phyloP scores from a whole-genome alignment of 2,329 filamentous ascomycete genomes.

The Emergomyces orientalis region DNA sequence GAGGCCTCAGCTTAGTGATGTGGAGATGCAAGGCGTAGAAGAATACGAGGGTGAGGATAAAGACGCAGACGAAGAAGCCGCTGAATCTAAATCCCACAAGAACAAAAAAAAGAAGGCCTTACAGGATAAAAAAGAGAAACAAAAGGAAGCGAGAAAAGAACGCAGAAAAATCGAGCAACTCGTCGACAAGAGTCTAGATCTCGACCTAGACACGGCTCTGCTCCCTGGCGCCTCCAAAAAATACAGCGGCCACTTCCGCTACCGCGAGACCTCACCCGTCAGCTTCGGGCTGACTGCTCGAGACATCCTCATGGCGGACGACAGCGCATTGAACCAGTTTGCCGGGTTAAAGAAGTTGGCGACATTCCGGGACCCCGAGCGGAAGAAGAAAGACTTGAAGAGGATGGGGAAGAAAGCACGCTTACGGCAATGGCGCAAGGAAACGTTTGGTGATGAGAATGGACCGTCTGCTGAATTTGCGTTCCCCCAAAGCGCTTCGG shows the following conservation, averaged over 20 bases:
- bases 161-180: conserved; percentile 76
- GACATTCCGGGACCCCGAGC: conserved; percentile 74
- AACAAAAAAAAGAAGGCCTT: conserved; percentile 34
- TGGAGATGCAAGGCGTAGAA: conserved; percentile 33
- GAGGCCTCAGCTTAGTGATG: conserved; percentile 47
- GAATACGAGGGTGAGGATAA: conserved; percentile 29
- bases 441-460: conserved; percentile 55
- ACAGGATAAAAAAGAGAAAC: conserved; percentile 46
- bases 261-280: conserved; percentile 86
- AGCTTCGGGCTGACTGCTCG: conserved; percentile 80
- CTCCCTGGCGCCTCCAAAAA: conserved; percentile 47
- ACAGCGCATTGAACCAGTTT: conserved; percentile 78
- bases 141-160: conserved; percentile 70
- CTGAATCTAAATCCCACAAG: conserved; percentile 33
- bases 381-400: conserved; percentile 85
- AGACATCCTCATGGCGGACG: conserved; percentile 86
- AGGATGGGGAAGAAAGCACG: conserved; percentile 85
- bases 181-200: conserved; percentile 69
- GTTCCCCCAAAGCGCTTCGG: conserved; percentile 16
- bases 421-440: conserved; percentile 72
- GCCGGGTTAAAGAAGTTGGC: conserved; percentile 93
- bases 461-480: conserved; percentile 33
- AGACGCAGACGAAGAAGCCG: conserved; percentile 31
- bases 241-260: conserved; percentile 59
- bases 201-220: conserved; percentile 61